Conservation (phyloP, 306 rosid genomes). For the Alnus glutinosa region DNA sequence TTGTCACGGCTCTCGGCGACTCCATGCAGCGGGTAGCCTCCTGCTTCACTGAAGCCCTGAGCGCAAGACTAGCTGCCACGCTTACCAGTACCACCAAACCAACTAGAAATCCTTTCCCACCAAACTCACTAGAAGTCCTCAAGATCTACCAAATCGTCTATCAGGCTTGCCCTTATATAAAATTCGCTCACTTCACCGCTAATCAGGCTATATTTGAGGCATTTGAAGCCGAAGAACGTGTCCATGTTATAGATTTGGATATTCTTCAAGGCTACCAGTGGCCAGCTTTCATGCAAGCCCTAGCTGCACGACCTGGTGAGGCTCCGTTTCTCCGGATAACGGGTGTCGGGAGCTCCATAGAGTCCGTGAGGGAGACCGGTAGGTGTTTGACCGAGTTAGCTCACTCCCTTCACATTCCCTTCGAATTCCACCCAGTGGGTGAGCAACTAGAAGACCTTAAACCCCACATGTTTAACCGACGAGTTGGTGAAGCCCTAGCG, state of each 20-base stretch:
- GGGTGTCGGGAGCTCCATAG: conserved; percentile 49
- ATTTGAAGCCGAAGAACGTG: conserved; percentile 76
- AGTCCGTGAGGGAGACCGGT: conserved; percentile 63
- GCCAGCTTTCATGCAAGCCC: conserved; percentile 95
- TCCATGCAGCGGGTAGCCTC: conserved; percentile 92
- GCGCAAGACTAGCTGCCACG: conserved; percentile 69
- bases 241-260: conserved; percentile 81
- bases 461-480: conserved; percentile 79
- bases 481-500: conserved; percentile 79
- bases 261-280: conserved; percentile 92
- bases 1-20: conserved; percentile 74
- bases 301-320: conserved; percentile 61
- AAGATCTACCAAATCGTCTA: conserved; percentile 84
- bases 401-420: conserved; percentile 79
- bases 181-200: conserved; percentile 90
- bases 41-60: conserved; percentile 80
- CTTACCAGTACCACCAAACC: conserved; percentile 41
- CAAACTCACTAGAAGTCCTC: conserved; percentile 75
- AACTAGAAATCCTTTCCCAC: conserved; percentile 36
- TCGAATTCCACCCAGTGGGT: conserved; percentile 76
- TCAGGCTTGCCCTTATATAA: conserved; percentile 90
- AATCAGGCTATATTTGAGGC: conserved; percentile 94
- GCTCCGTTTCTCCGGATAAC: conserved; percentile 77
- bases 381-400: conserved; percentile 67
- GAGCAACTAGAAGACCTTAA: conserved; percentile 68